phyloP scores from a whole-genome alignment of 1,139 yeast species.

The Nakaseomyces kungkrabaensis region DNA sequence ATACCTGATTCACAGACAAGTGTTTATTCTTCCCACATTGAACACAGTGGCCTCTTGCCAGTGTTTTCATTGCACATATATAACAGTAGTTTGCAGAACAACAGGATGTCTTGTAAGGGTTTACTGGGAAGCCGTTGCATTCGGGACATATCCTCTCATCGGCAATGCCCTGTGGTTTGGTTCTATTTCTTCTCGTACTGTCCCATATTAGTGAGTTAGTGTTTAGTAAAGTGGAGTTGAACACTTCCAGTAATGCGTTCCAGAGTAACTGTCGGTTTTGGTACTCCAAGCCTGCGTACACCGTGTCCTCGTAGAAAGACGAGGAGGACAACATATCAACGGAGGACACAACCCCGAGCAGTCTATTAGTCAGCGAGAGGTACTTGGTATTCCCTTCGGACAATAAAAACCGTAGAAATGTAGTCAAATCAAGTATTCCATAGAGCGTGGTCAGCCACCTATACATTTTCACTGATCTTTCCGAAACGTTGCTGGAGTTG shows the following conservation, averaged over 20 bases:
- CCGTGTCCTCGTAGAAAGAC: slow-evolving; percentile 15
- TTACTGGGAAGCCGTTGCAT: slow-evolving; percentile 17
- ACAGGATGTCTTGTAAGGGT: slow-evolving; percentile 17
- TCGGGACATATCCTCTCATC: slow-evolving; percentile 9
- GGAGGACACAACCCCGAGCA: neutral
- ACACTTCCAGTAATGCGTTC: slow-evolving; percentile 24
- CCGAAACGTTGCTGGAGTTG: neutral
- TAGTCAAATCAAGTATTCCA: slow-evolving; percentile 12
- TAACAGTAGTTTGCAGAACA: slow-evolving; percentile 19
- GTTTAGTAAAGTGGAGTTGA: slow-evolving; percentile 16
- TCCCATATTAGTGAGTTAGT: slow-evolving; percentile 8
- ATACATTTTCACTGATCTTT: slow-evolving; percentile 6
- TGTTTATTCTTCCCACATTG: slow-evolving; percentile 8
- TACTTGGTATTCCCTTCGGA: slow-evolving; percentile 9
- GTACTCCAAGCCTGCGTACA: slow-evolving; percentile 18
- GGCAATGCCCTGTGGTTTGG: neutral
- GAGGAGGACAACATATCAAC: slow-evolving; percentile 5
- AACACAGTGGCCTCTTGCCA: slow-evolving; percentile 14
- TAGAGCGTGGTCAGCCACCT: slow-evolving; percentile 6
- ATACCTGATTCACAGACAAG: neutral
- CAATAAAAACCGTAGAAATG: slow-evolving; percentile 10
- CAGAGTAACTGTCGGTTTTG: slow-evolving; percentile 26
- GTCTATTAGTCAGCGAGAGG: slow-evolving; percentile 8
- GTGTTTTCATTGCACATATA: slow-evolving; percentile 14
- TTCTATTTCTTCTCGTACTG: slow-evolving; percentile 1